Percentiles rank a stretch among this genome's conserved stretches.
Evolutionary conservation across 1,284 basidiomycete genomes (phyloP).

Genomic region (Earliella scabrosa): DNA sequence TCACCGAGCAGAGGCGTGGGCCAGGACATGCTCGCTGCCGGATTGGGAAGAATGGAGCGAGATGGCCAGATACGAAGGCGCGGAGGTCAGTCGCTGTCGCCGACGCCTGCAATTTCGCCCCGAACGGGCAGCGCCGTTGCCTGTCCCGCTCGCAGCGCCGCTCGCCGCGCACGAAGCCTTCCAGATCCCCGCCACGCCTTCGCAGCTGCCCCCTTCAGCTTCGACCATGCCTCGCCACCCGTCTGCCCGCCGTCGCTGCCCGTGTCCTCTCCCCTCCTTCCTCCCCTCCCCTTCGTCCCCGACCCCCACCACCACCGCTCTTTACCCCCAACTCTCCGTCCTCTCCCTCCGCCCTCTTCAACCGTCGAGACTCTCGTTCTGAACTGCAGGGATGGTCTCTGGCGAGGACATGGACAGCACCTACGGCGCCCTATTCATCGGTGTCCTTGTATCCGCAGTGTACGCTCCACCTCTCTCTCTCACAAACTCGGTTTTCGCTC

Average conservation of each 20-base stretch:
- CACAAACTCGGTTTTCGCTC: background rate
- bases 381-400: no score
- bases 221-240: slow-evolving; percentile 8
- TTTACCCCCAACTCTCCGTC: background rate
- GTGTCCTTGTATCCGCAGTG: slow-evolving; percentile 28
- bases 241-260: background rate
- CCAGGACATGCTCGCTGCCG: background rate
- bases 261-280: background rate
- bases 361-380: background rate
- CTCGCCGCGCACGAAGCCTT: background rate
- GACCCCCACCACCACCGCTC: background rate
- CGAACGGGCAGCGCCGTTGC: background rate
- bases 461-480: slow-evolving; percentile 3
- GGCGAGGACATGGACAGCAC: slow-evolving; percentile 27
- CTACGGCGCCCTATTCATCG: slow-evolving; percentile 29
- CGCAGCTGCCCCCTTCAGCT: slow-evolving; percentile 5
- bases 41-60: slow-evolving; percentile 1
- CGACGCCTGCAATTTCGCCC: slow-evolving; percentile 1
- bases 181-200: slow-evolving; percentile 5
- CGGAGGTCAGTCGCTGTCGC: slow-evolving; percentile 4
- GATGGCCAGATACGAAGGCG: background rate
- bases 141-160: background rate
- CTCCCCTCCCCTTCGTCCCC: background rate
- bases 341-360: background rate
- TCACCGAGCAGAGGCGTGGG: slow-evolving; percentile 1